phyloP scores from a whole-genome alignment of 2,329 filamentous ascomycete species.

The Verticillium alfalfae region DNA sequence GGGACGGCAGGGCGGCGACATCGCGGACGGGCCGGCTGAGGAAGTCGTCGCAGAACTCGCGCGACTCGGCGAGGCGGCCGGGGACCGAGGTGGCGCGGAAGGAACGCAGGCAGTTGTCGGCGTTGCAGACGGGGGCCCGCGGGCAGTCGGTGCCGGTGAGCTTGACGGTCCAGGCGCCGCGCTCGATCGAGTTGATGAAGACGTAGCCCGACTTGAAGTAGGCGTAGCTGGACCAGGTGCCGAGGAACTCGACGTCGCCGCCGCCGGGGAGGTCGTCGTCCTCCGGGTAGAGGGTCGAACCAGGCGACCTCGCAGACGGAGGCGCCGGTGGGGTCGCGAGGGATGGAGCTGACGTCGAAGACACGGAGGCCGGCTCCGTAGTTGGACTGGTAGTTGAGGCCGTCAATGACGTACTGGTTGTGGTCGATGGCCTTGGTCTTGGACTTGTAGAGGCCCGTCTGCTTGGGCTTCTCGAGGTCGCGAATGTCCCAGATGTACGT shows the following conservation, averaged over 20 bases:
- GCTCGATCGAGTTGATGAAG: conserved; percentile 46
- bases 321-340: conserved; percentile 35
- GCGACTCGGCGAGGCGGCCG: conserved; percentile 23
- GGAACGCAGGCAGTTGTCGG: conserved; percentile 32
- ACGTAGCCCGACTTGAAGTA: conserved; percentile 43
- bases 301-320: conserved; percentile 39
- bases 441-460: conserved; percentile 37
- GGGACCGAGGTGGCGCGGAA: conserved; percentile 24
- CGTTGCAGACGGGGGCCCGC: conserved; percentile 18
- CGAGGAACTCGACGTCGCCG: conserved; percentile 31
- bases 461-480: conserved; percentile 32
- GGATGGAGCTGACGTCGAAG: conserved; percentile 28
- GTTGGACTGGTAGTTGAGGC: conserved; percentile 41
- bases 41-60: conserved; percentile 22
- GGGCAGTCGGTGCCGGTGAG: conserved; percentile 12
- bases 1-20: conserved; percentile 11
- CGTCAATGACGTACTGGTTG: conserved; percentile 41
- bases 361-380: conserved; percentile 43
- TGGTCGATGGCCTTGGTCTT: conserved; percentile 37
- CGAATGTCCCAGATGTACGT: conserved; percentile 48
- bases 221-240: conserved; percentile 43
- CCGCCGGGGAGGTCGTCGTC: conserved; percentile 34
- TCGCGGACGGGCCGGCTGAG: conserved; percentile 10
- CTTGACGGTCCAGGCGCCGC: conserved; percentile 43
- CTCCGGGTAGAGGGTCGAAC: conserved; percentile 46